Evolutionary conservation across 306 rosid genomes (phyloP), one percentile per base, ranked within the genome.

Genomic region (Lathyrus aphaca): DNA sequence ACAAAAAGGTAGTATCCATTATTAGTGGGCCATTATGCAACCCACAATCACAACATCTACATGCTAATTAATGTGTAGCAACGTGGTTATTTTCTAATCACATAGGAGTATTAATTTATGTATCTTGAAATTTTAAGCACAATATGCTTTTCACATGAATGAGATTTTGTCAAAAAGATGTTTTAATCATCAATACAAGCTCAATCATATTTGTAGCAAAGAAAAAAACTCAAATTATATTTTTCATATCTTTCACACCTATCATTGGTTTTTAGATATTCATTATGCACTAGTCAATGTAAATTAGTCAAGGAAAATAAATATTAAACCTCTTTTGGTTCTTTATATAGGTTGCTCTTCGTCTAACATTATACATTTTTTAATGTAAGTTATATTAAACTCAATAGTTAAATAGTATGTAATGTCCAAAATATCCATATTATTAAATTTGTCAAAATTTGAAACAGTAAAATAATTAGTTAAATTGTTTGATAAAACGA

Each of bases 11-110:
- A 51, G 3, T 23, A 23, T 68, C 17, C 40, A 60, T 57, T 55
- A 55, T 55, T 27, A 40, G 88, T 84, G 82, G 88, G 82, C 49
- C 77, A 81, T 57, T 63, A 64, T 84, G 88, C 83, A 74, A 51
- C 79, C 83, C 88, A 82, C 83, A 78, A 74, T 81, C 44, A 55
- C 42, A 70, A 75, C 88, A 81, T 46, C 63, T 70, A 62, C 74
- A 60, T 81, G 75, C 57, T 54, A 67, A 61, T 66, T 60, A 70
- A 38, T 48, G 70, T 77, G 39, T 51, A 54, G 30, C 64, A 76
- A 80, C 73, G 80, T 73, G 73, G 58, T 15, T 48, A 67, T 23
- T 51, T 71, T 65, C 62, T 65, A 74, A 62, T 77, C 73, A 54
- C 63, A 79, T 6, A n/a, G n/a, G n/a, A n/a, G n/a, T n/a, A 10